Conservation (phyloP, 139 green algal species). For the Micractinium sp. region DNA sequence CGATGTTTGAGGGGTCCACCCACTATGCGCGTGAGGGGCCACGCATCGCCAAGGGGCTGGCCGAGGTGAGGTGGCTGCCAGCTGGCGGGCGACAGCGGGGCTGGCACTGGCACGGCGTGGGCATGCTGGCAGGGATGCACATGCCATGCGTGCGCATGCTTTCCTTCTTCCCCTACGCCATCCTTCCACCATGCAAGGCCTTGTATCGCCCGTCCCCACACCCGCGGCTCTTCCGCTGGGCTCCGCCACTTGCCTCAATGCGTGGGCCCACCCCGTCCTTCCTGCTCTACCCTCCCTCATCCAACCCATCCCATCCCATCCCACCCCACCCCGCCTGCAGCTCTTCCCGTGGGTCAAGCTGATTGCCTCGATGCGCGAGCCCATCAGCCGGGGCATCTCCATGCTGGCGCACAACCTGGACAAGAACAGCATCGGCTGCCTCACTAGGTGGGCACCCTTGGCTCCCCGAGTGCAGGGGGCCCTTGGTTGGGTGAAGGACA, state of each 20-base stretch:
- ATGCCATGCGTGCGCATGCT: too few relatives aligned
- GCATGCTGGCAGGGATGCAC: too few relatives aligned
- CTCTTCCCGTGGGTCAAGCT: conserved; percentile 45
- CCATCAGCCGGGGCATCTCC: conserved; percentile 31
- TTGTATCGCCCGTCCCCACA: too few relatives aligned
- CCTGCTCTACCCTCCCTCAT: too few relatives aligned
- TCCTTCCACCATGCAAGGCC: too few relatives aligned
- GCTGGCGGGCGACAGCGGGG: neutral
- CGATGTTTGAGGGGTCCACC: conserved; percentile 33
- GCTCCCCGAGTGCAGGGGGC: too few relatives aligned
- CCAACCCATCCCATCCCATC: neutral
- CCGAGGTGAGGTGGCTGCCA: neutral
- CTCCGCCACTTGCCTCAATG: too few relatives aligned
- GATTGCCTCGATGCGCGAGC: conserved; percentile 35
- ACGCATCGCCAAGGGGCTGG: conserved; percentile 2
- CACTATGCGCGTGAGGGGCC: conserved; percentile 14
- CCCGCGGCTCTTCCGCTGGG: too few relatives aligned
- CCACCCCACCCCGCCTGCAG: neutral
- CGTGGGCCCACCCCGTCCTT: too few relatives aligned
- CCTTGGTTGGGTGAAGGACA: too few relatives aligned
- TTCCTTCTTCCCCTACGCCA: too few relatives aligned
- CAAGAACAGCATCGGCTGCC: conserved; percentile 2
- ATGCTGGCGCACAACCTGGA: conserved; percentile 24
- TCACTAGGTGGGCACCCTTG: conserved; percentile 2
- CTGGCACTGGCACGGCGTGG: too few relatives aligned